These are phyloP conservation scores for Anisodus tanguticus DNA, from an alignment of 257 asterid species.

Conservation along the genomic window DNA sequence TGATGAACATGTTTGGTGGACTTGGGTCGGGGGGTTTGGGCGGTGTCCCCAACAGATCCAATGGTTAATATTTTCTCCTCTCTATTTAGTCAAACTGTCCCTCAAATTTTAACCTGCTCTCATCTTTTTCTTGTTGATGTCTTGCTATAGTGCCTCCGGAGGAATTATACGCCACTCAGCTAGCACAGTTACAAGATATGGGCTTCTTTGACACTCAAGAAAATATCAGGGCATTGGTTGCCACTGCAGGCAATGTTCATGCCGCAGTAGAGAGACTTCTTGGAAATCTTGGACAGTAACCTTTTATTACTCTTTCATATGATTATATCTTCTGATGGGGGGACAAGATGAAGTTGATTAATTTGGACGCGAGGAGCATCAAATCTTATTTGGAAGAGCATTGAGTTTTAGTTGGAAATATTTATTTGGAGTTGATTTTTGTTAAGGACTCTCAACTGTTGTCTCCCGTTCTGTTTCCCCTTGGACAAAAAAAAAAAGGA, in stretches of 20 bases:
- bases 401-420: slow-evolving; percentile 29
- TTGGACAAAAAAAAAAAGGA: slow-evolving; percentile 29
- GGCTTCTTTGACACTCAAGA: slow-evolving; percentile 59
- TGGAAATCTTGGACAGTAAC: slow-evolving; percentile 47
- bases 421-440: slow-evolving; percentile 33
- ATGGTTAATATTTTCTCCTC: slow-evolving; percentile 37
- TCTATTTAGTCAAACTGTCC: not conserved
- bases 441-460: slow-evolving; percentile 28
- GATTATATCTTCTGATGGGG: slow-evolving; percentile 32
- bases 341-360: slow-evolving; percentile 25
- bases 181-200: slow-evolving; percentile 56
- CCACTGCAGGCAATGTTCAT: slow-evolving; percentile 60
- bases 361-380: slow-evolving; percentile 31
- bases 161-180: slow-evolving; percentile 53
- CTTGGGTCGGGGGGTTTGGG: slow-evolving; percentile 52
- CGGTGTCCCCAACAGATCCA: slow-evolving; percentile 41
- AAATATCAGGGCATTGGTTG: slow-evolving; percentile 47
- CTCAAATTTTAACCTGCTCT: not conserved
- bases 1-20: slow-evolving; percentile 60
- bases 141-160: slow-evolving; percentile 53
- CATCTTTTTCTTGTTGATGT: slow-evolving; percentile 2
- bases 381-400: slow-evolving; percentile 28
- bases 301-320: slow-evolving; percentile 22
- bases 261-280: slow-evolving; percentile 61
- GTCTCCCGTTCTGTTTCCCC: slow-evolving; percentile 25